These are phyloP conservation scores for Ophiostoma triangulosporum DNA, from an alignment of 2,329 filamentous ascomycete genomes.

Conservation along the genomic window DNA sequence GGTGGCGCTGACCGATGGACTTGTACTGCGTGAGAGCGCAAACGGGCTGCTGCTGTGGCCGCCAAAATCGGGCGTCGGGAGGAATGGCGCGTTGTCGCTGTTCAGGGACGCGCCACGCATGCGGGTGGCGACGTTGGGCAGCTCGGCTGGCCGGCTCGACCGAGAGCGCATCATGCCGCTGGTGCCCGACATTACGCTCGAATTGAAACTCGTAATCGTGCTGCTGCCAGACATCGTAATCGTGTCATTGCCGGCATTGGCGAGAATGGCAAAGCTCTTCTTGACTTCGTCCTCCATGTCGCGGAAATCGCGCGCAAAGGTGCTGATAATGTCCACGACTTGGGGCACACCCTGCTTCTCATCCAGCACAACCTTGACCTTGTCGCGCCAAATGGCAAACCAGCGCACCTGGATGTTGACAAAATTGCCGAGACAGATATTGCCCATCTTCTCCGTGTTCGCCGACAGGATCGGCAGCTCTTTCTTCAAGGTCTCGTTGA, in stretches of 20 bases:
- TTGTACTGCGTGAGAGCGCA: slow-evolving; percentile 43
- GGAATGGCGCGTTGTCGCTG: slow-evolving; percentile 46
- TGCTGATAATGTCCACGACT: slow-evolving; percentile 57
- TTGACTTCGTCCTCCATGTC: slow-evolving; percentile 60
- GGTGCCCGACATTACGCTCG: slow-evolving; percentile 1
- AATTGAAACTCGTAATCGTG: slow-evolving; percentile 18
- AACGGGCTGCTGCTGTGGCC: slow-evolving; percentile 55
- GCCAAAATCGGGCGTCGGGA: slow-evolving; percentile 53
- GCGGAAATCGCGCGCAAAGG: slow-evolving; percentile 68
- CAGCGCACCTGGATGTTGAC: slow-evolving; percentile 73
- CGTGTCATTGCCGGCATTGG: slow-evolving; percentile 50
- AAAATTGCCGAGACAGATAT: slow-evolving; percentile 70
- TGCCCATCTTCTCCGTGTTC: slow-evolving; percentile 71
- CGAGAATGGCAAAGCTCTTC: slow-evolving; percentile 58
- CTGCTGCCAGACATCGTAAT: no score
- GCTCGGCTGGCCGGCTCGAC: slow-evolving; percentile 32
- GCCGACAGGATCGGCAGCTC: slow-evolving; percentile 76
- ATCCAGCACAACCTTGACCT: slow-evolving; percentile 61
- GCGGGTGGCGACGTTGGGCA: slow-evolving; percentile 21
- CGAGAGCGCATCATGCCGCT: slow-evolving; percentile 29
- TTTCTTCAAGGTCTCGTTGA: slow-evolving; percentile 88
- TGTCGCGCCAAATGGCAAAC: slow-evolving; percentile 73
- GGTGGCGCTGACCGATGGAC: slow-evolving; percentile 5
- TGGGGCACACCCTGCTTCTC: slow-evolving; percentile 48
- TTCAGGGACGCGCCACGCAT: slow-evolving; percentile 47